A percentile compares a stretch with the other conserved stretches of the same genome.
Conservation (phyloP, 139 green algal species). For the Pedinophyceae sp. region DNA sequence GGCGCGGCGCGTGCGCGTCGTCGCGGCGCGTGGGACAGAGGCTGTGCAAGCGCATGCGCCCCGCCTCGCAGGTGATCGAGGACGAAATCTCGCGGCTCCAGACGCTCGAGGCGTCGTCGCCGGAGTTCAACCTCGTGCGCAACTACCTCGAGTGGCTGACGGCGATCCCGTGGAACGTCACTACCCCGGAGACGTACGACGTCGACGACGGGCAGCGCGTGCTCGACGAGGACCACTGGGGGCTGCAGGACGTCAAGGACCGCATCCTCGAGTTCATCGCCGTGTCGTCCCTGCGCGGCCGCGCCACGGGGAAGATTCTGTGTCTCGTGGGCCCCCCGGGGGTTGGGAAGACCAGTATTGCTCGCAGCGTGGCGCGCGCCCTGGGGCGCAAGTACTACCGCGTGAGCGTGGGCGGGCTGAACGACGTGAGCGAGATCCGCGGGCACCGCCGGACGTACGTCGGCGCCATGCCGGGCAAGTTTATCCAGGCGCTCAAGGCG, state of each 20-base stretch:
- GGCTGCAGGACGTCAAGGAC: conserved; percentile 87
- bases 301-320: conserved; percentile 73
- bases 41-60: not conserved
- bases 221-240: conserved; percentile 92
- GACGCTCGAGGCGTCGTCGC: conserved; percentile 65
- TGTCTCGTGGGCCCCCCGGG: conserved; percentile 84
- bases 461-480: conserved; percentile 94
- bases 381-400: conserved; percentile 25
- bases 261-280: conserved; percentile 96
- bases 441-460: conserved; percentile 90
- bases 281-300: conserved; percentile 59
- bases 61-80: conserved; percentile 37
- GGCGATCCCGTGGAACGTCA: conserved; percentile 71
- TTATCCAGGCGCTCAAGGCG: conserved; percentile 92
- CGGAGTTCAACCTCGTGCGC: conserved; percentile 92
- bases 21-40: not conserved
- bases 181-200: conserved; percentile 68
- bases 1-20: not conserved
- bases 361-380: conserved; percentile 58
- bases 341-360: conserved; percentile 88
- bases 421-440: conserved; percentile 95
- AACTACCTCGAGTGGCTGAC: conserved; percentile 97
- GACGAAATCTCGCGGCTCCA: conserved; percentile 85
- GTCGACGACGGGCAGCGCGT: conserved; percentile 55
- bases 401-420: conserved; percentile 80